Percentiles rank a stretch among this genome's conserved stretches.
These are phyloP conservation scores for Cucumis sativus DNA, from an alignment of 306 rosid genomes.

Conservation along the genomic window DNA sequence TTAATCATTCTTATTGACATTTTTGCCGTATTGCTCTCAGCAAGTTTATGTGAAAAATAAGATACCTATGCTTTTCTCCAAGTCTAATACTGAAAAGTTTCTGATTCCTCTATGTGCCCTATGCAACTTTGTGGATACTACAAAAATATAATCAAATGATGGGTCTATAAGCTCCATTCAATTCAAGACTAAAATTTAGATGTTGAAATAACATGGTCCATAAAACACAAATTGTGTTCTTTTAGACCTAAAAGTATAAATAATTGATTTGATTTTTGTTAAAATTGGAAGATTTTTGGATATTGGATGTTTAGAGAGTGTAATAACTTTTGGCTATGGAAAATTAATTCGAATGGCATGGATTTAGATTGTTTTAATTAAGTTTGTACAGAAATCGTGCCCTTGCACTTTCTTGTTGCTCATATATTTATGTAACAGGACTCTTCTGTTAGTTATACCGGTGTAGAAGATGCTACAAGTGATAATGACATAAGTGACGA, in stretches of 20 bases:
- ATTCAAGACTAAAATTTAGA: neutral
- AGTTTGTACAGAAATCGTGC: neutral
- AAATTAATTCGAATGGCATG: neutral
- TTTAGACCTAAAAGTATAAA: neutral
- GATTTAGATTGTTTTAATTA: neutral
- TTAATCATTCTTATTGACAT: neutral
- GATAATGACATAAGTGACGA: conserved; percentile 22
- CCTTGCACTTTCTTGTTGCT: conserved; percentile 15
- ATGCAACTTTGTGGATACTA: neutral
- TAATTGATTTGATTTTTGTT: neutral
- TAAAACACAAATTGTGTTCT: neutral
- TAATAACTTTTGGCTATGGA: neutral
- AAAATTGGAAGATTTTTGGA: neutral
- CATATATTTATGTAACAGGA: conserved; percentile 49
- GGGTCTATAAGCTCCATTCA: neutral
- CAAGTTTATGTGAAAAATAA: neutral
- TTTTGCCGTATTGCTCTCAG: neutral
- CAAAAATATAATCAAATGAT: neutral
- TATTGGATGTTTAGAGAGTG: neutral
- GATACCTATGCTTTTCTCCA: neutral
- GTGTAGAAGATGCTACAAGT: conserved; percentile 28
- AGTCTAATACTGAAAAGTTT: neutral
- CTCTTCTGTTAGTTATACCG: conserved; percentile 36
- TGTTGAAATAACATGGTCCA: neutral
- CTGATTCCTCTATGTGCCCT: neutral